Evolutionary conservation across 1,284 basidiomycete genomes (phyloP), one percentile per base, ranked within the genome.

Genomic region (Volvariella surrecta): DNA sequence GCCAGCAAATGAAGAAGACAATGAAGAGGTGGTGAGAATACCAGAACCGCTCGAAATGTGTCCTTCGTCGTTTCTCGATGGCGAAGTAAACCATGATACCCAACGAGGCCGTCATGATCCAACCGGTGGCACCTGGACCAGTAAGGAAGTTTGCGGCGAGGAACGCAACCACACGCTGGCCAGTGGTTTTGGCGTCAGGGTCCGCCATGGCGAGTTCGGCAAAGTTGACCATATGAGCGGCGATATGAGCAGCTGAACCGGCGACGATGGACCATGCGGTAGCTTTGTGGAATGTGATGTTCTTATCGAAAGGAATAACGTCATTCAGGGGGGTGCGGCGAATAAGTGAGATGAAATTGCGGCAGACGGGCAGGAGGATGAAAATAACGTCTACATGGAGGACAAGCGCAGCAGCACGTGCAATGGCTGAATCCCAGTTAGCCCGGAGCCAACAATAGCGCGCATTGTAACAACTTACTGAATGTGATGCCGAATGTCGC

Each of bases 11-110:
- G 70, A 95, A 95, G 73, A 92, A 92, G 49, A 89, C 58, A 54
- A 93, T 78, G 68, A 91, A 92, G 42, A 95, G 71, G 60, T 91
- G 89, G 60, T 91, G 88, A 11, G 79, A 75, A 64, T 91, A 93
- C 87, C 89, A 93, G 69, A 94, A 94, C 54, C 74, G 63, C 64
- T 93, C 89, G 56, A 89, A 93, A 54, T 79, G 70, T 6, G 76
- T 73, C 45, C 79, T 71, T 44, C 82, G 75, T 15, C 74, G 68
- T 66, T 86, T 91, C 64, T 92, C 89, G 53, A 76, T 70, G 1
- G 90, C 84, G 56, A 78, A 93, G 67, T 67, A 90, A 32, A 87
- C 83, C 76, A 94, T 94, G 50, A 82, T 61, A 10, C 63, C 77
- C 2, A 94, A 72, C 11, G 68, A 67, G 30, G 62, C 66, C 10